Evolutionary conservation across 768 basidiomycete genomes (phyloP), one percentile per base, ranked within the genome.

Genomic region (Cubamyces lactineus): DNA sequence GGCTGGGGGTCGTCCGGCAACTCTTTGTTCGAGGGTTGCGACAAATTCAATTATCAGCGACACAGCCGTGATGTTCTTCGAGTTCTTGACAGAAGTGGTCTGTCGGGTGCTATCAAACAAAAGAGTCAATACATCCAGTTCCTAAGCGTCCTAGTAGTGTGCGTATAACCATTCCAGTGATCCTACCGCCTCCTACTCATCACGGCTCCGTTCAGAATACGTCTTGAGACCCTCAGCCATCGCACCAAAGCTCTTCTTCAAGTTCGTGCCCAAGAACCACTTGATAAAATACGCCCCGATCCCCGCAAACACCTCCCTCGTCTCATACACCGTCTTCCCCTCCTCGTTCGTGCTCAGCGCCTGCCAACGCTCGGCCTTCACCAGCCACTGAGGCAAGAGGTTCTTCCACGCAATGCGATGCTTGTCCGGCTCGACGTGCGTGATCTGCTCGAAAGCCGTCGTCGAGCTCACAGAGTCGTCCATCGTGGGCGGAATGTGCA

Each of bases 301-400:
- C 0, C 87, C 87, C 17, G 72, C 72, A 53, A 89, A 90, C 28
- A 84, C 84, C 68, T 87, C 86, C 9, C 79, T 72, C 5, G 82
- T 84, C 72, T 90, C 87, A 63, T 91, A 91, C 50, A 78, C 80
- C 28, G 87, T 88, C 66, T 82, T 80, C 40, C 80, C 84, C 26
- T 79, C 76, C 30, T 78, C 82, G 82, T 38, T 72, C 74, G 9
- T 80, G 28, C 70, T 71, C 54, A 91, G 70, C 59, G 76, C 77
- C 72, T 91, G 89, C 88, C 87, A 90, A 16, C 89, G 79, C 61
- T 84, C 82, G 2, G 82, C 74, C 28, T 64, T 59, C 28, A 90
- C 65, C n/a, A 87, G 61, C 79, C 82, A 86, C 0, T 61, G 41
- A 1, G 84, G 82, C 30, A 75, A 63, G 21, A 73, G 63, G 34